Base-by-base conservation (phyloP, 2,329 filamentous ascomycete genomes). In the Dendrostoma leiphaemia region DNA sequence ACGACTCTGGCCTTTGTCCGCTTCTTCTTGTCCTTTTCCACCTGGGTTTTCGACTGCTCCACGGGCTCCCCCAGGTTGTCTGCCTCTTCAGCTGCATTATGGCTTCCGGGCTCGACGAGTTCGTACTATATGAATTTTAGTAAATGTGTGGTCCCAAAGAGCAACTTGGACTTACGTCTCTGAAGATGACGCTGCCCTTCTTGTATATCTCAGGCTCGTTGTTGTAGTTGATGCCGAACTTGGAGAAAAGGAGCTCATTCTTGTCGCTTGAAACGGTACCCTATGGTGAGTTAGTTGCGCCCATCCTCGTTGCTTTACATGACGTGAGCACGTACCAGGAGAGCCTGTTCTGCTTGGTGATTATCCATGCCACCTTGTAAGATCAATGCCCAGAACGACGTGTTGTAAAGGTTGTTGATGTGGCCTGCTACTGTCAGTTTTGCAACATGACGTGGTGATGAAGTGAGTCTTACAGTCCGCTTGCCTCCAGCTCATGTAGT, bases 391-490 rank as follows among this genome's bases (percentile, higher is more conserved):
- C 94, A 99, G 69, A 97, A 97, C 0, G 91, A 90, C 0, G 94
- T 99, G 69, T 99, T 99, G 72, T 97, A 99, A 4, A 99, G 81
- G 65, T 99, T 99, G 71, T 99, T 99, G 64, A 99, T 96, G 68
- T 99, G 94, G 61, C 90, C 90, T 93, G 56, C 9, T 0, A 23
- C 10, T 3, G 32, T 62, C 61, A 48, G 61, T 48, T 10, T 46
- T 12, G 34, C 21, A 24, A 6, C n/a, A 17, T 6, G 23, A 19
- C 51, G 21, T 4, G 1, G 7, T 15, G 26, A 5, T 28, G 3
- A n/a, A 12, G 15, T 9, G 21, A 4, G 17, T 71, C 86, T 70
- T 69, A 94, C 94, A 97, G 69, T 99, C 94, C 40, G 90, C 94
- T 71, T 99, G 94, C 63, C 94, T 83, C 94, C 94, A 99, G 67